Percentiles rank a stretch among this genome's conserved stretches.
These are phyloP conservation scores for Thermomucor indicae-seudaticae DNA, from an alignment of 371 early-diverging fungal species.

Conservation along the genomic window DNA sequence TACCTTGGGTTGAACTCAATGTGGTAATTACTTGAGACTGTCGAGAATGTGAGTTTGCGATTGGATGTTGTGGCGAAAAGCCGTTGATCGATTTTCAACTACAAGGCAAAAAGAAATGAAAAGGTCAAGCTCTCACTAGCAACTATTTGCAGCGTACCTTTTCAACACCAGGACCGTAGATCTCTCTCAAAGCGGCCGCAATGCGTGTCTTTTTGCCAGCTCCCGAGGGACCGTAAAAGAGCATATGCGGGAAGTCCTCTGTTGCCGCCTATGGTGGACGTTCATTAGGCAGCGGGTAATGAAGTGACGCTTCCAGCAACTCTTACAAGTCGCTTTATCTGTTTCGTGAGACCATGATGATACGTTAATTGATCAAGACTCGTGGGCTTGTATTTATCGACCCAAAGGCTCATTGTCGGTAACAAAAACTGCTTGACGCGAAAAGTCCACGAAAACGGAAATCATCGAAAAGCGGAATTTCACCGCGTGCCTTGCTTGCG, in stretches of 20 bases:
- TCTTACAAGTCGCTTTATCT: constrained; percentile 75
- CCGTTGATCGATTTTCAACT: constrained; percentile 89
- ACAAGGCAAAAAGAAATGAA: neutral
- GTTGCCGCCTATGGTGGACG: constrained; percentile 54
- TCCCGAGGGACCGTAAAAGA: constrained; percentile 97
- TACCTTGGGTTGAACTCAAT: constrained; percentile 91
- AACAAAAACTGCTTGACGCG: too few species aligned
- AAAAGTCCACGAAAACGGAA: too few species aligned
- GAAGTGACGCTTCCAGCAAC: neutral
- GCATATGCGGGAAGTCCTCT: constrained; percentile 92
- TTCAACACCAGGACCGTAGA: constrained; percentile 92
- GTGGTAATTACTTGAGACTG: constrained; percentile 91
- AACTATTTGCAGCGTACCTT: constrained; percentile 52
- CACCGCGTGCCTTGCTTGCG: too few species aligned
- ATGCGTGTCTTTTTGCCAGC: constrained; percentile 98
- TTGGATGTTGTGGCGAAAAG: constrained; percentile 80
- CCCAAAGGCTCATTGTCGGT: constrained; percentile 96
- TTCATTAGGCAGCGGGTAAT: neutral
- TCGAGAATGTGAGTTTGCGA: constrained; percentile 78
- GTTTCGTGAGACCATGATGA: constrained; percentile 70
- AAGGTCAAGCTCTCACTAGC: neutral
- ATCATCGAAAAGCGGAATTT: too few species aligned
- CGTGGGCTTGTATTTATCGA: constrained; percentile 94
- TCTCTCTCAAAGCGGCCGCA: constrained; percentile 75
- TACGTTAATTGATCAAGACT: constrained; percentile 83